A percentile compares a stretch with the other conserved stretches of the same genome.
Evolutionary conservation across 2,329 filamentous ascomycete genomes (phyloP).

Genomic region (Pseudogymnoascus sp.): DNA sequence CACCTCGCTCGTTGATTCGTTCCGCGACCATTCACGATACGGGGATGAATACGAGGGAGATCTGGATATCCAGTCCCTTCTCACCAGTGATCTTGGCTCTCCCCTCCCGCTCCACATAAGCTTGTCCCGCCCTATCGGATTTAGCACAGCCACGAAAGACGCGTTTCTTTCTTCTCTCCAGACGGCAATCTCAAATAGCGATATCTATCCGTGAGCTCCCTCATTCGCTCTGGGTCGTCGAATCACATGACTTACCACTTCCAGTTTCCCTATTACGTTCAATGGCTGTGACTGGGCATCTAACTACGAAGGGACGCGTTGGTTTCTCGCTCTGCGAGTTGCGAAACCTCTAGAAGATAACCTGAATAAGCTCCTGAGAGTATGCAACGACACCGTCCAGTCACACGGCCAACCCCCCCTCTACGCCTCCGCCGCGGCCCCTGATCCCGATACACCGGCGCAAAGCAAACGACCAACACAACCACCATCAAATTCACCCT

Average conservation of each 20-base stretch:
- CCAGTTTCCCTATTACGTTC: conserved; percentile 23
- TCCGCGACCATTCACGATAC: conserved; percentile 23
- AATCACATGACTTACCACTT: conserved; percentile 16
- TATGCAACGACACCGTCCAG: conserved; percentile 58
- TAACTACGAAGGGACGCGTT: conserved; percentile 62
- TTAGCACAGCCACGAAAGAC: conserved; percentile 66
- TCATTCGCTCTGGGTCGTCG: neutral
- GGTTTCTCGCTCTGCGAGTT: conserved; percentile 75
- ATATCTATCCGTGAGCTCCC: conserved; percentile 38
- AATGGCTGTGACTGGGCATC: conserved; percentile 55
- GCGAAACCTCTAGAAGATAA: conserved; percentile 40
- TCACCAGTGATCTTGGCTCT: conserved; percentile 70
- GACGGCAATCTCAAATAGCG: conserved; percentile 34
- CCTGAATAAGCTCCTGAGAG: conserved; percentile 54
- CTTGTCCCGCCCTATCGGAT: conserved; percentile 71
- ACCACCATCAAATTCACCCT: conserved; percentile 9
- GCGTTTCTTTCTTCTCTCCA: conserved; percentile 54
- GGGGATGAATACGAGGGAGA: conserved; percentile 24
- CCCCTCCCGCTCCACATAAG: conserved; percentile 84
- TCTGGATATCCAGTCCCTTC: conserved; percentile 54
- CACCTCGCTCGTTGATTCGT: conserved; percentile 33
- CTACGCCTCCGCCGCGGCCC: conserved; percentile 42
- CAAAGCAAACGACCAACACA: conserved; percentile 12
- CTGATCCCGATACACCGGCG: neutral
- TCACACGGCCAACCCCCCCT: conserved; percentile 61